Base-by-base conservation (phyloP, 2,329 filamentous ascomycete species). In the Dactylellina haptotyla region DNA sequence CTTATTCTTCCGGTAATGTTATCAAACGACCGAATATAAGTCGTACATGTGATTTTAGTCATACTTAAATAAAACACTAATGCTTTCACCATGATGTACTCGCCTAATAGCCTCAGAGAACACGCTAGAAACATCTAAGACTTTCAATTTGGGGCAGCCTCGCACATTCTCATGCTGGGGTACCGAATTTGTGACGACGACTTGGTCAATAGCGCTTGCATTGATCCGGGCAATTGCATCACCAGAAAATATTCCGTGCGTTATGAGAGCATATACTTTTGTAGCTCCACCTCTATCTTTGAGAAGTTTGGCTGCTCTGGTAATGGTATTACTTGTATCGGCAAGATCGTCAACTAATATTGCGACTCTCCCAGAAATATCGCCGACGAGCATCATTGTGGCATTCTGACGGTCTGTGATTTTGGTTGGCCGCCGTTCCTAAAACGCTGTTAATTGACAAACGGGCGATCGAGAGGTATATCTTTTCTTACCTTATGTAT, bases 261-360 rank as follows among this genome's bases (percentile, higher is more conserved):
- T 98, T 77, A 99, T 87, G 59, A 99, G 85, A 4, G 95, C 95
- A 80, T 93, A 96, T 48, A 98, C 93, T 76, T 88, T 88, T 34
- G 89, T 90, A n/a, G 95, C 95, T 32, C 88, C 88, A 82, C 97
- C 92, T 79, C 92, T 94, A 10, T 75, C 76, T 84, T 97, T 97
- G 76, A 98, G 84, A n/a, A 98, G 86, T 84, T 98, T 97, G 28
- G 95, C 95, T 6, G 95, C 95, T 73, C 95, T 88, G 0, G 94
- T 98, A 78, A 98, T 97, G 37, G 95, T 99, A 83, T 98, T 98
- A 64, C 91, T 95, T 0, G 95, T 99, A 81, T 99, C 95, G 18
- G 91, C 91, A 78, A 99, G 84, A 81, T 99, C 95, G 81, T 99
- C 95, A 75, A 99, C 88, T 72, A 99, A 85, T 78, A 99, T 97